These are phyloP conservation scores for Erodium maritimum DNA, from an alignment of 345 rosid genomes.

Conservation along the genomic window DNA sequence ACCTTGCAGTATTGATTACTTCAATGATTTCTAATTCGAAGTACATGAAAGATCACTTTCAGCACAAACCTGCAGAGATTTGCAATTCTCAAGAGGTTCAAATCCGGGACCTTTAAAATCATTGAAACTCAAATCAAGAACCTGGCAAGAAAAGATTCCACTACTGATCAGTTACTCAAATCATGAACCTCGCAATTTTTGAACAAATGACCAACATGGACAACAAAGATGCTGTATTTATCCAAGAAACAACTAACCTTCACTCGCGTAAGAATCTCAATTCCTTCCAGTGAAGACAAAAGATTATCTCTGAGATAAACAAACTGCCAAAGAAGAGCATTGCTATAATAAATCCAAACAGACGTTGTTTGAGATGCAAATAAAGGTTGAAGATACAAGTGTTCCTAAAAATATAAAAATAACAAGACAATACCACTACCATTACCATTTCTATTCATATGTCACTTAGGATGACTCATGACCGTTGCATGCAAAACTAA, in stretches of 20 bases:
- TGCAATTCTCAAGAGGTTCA: slow-evolving; percentile 93
- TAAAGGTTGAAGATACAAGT: neutral
- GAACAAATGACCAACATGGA: neutral
- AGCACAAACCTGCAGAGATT: slow-evolving; percentile 66
- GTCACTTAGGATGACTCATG: neutral
- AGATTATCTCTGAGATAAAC: slow-evolving; percentile 97
- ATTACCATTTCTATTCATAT: too few species aligned
- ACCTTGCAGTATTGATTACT: slow-evolving; percentile 8
- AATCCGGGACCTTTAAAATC: slow-evolving; percentile 98
- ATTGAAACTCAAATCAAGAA: slow-evolving; percentile 96
- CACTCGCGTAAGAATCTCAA: slow-evolving; percentile 83
- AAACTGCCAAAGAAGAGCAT: slow-evolving; percentile 43
- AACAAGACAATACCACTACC: neutral
- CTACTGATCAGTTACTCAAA: slow-evolving; percentile 6
- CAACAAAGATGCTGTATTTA: neutral
- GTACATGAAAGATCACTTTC: slow-evolving; percentile 8
- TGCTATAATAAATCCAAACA: neutral
- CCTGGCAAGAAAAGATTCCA: slow-evolving; percentile 34
- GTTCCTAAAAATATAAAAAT: neutral
- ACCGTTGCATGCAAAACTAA: neutral
- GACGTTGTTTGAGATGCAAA: neutral
- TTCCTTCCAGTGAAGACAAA: slow-evolving; percentile 71
- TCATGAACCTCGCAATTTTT: too few species aligned
- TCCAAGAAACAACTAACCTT: slow-evolving; percentile 45
- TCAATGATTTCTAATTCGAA: slow-evolving; percentile 1